Base-by-base conservation (phyloP, 176 grass and related monocot genomes). In the Avena sativa region DNA sequence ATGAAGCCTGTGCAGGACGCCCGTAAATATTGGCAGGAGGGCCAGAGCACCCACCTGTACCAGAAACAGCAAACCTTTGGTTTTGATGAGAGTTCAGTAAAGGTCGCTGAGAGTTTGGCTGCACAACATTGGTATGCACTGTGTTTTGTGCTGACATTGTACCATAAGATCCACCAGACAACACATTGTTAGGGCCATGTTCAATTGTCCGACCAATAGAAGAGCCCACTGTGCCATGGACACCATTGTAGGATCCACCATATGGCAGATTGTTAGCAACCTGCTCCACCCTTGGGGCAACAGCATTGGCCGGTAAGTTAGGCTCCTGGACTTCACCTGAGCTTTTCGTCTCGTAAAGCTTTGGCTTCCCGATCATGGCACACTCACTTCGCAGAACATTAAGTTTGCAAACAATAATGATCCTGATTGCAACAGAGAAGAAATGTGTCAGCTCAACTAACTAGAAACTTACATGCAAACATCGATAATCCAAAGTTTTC, bases 321-420 rank as follows among this genome's bases (percentile, higher is more conserved):
- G 88, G 64, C 76, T 2, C 6, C 40, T 84, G 86, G 15, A 71
- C 81, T 68, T 76, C 77, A 76, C 14, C 6, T 56, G 4, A 44
- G 60, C 8, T 74, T 59, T n/a, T 90, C 4, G 16, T 13, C 4
- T 88, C 92, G 25, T 96, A 96, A 43, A 80, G 12, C 74, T 12
- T 90, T 17, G 97, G 87, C 23, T 49, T 89, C 71, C 97, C 97
- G 0, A 99, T 92, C 2, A 88, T 2, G 15, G 34, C 63, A 1
- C 89, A 92, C 50, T 87, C 81, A 49, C 19, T 93, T 82, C 71
- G 85, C 82, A 99, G 80, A 71, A 99, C 17, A 6, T 91, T 79
- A 81, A 99, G 81, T 79, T 93, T 84, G 38, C 96, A 86, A 56
- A 99, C 38, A 48, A 99, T 94, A 81, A 91, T 89, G 58, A 99